phyloP scores from a whole-genome alignment of 2,329 filamentous ascomycete genomes.

The Trichothecium sympodiale region DNA sequence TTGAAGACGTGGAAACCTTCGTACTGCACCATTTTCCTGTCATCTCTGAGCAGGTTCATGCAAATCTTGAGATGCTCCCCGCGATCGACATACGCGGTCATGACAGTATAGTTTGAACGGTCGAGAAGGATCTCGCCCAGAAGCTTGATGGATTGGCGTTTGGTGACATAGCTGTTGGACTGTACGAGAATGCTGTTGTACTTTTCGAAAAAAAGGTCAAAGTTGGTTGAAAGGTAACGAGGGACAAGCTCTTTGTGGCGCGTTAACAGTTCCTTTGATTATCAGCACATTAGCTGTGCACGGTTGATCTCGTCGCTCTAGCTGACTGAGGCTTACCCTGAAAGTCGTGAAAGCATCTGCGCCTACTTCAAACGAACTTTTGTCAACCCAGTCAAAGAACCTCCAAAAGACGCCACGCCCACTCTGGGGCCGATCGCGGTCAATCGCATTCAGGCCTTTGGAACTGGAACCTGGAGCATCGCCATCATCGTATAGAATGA shows the following conservation, averaged over 20 bases:
- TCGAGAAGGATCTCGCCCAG: constrained; percentile 91
- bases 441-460: constrained; percentile 68
- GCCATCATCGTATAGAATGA: constrained; percentile 88
- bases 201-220: constrained; percentile 81
- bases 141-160: constrained; percentile 94
- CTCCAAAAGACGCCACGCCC: constrained; percentile 89
- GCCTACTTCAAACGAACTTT: constrained; percentile 90
- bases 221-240: constrained; percentile 79
- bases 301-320: no score
- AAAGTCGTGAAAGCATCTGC: constrained; percentile 98
- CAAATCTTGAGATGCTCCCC: constrained; percentile 95
- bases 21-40: constrained; percentile 98
- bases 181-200: constrained; percentile 85
- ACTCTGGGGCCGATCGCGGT: constrained; percentile 62
- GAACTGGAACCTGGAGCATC: constrained; percentile 56
- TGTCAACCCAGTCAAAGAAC: constrained; percentile 96
- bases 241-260: constrained; percentile 88
- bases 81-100: constrained; percentile 93
- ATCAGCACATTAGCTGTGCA: constrained; percentile 4
- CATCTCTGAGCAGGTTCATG: constrained; percentile 93
- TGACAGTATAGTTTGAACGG: constrained; percentile 92
- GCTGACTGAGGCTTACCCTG: constrained; percentile 51
- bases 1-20: constrained; percentile 99
- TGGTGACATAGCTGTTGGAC: constrained; percentile 93
- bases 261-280: constrained; percentile 71